Conservation (phyloP, 1,284 basidiomycete species). For the Puccinia triticina region DNA sequence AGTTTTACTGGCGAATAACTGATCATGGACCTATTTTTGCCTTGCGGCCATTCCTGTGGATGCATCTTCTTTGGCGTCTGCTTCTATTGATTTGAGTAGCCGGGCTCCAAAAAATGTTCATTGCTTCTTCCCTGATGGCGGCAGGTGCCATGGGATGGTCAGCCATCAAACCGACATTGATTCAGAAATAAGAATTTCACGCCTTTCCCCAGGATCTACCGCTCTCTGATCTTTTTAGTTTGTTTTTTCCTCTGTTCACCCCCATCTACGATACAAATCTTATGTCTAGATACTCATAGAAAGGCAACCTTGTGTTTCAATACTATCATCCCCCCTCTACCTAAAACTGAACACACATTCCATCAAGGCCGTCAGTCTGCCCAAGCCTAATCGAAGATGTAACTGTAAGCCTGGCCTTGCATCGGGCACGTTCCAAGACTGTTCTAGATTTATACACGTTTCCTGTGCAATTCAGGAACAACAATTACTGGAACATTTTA, state of each 20-base stretch:
- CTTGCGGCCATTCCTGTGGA: not conserved
- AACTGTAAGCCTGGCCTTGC: no score
- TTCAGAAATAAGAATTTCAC: slow-evolving; percentile 13
- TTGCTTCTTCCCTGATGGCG: slow-evolving; percentile 47
- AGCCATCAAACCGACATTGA: slow-evolving; percentile 27
- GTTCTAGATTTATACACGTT: no score
- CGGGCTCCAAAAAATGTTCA: slow-evolving; percentile 45
- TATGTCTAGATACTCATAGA: not conserved
- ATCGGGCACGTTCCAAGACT: no score
- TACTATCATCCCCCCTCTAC: not conserved
- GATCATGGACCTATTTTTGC: not conserved
- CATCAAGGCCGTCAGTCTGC: not conserved
- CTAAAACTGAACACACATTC: not conserved
- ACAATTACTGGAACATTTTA: no score
- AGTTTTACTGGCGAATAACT: not conserved
- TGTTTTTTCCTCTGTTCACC: no score
- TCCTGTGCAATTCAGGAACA: no score
- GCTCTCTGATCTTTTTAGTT: not conserved
- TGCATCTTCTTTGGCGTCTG: not conserved
- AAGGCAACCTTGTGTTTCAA: not conserved
- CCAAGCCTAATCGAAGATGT: not conserved
- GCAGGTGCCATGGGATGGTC: slow-evolving; percentile 45
- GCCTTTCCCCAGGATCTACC: not conserved
- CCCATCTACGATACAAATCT: not conserved
- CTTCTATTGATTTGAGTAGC: not conserved